Base-by-base conservation (phyloP, 2,329 filamentous ascomycete genomes). In the Dactylellina leptospora region DNA sequence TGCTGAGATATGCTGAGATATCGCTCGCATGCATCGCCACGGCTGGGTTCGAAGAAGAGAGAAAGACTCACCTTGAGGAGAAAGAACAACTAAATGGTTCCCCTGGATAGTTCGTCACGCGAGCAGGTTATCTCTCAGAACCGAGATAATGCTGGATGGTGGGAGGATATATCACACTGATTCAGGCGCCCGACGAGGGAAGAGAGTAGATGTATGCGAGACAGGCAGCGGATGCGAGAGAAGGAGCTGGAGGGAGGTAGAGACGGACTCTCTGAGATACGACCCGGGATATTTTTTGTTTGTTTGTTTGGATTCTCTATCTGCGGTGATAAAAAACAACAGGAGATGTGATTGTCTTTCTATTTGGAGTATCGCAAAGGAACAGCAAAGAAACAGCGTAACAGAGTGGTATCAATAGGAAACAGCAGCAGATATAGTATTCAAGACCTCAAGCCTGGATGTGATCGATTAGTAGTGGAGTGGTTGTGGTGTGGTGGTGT, bases 51-150 rank as follows among this genome's bases (percentile, higher is more conserved):
- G 38, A 22, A 23, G 18, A 13, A 30, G 40, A 33, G 6, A 2
- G 23, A 54, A 28, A 11, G 44, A 44, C 66, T 58, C 53, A 71
- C 66, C 66, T 71, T 51, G 56, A 70, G 66, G 66, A 71, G 66
- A 71, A 71, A 71, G 66, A 71, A 71, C 66, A 71, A 71, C 66
- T 62, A 50, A 71, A 71, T 71, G 66, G 66, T 71, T 71, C 66
- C 66, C 66, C 66, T 71, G 27, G 56, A 59, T 62, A 62, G 50
- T 44, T 62, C 66, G 66, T 71, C 51, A 71, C 66, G 20, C 66
- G 51, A 47, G 56, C 18, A 54, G 47, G n/a, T 23, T 40, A 30
- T 16, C 16, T 36, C 13, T 16, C 27, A 8, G 54, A 45, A 36
- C 6, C 25, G 9, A n/a, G 20, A 27, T 8, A n/a, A n/a, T n/a